Base-by-base conservation (phyloP, 177 flowering plant species). In the Tripterygium wilfordii region DNA sequence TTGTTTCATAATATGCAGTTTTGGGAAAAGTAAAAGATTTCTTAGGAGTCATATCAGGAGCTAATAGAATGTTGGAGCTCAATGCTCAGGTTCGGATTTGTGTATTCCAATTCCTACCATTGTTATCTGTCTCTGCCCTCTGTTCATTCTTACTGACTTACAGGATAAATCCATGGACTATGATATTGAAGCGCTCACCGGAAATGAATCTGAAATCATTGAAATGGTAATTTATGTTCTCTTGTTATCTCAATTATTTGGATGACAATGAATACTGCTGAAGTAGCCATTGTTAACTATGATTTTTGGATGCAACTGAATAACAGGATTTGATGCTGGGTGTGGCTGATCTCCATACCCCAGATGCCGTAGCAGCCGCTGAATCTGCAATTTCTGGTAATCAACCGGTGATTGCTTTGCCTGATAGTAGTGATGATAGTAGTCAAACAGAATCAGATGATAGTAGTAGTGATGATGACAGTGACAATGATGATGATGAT, bases 301-400 rank as follows among this genome's bases (percentile, higher is more conserved):
- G 17, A 42, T 23, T 10, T 46, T 17, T 21, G 6, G 18, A 7
- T 64, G 46, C 27, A 8, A 42, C 21, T 28, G 17, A 15, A 45
- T 37, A 39, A 29, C 67, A 89, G 97, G 95, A 91, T 61, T 65
- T 91, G 65, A 73, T 83, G 83, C 66, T 91, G 39, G 96, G 96
- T 30, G 63, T 91, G 36, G 85, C 95, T 48, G 98, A 91, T 65
- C 89, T 91, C 42, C 75, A 85, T 38, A 88, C 98, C 14, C 88
- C 84, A 2, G 92, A 85, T 50, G 96, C 98, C 8, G 69, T 91
- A 35, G 82, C 82, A 4, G 96, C 96, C 19, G 96, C 98, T 19
- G 92, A 91, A 67, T 65, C 80, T 53, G 86, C 86, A 25, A 56
- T 81, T 20, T 61, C 75, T n/a, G 75, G 85, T 44, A 33, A 58